Evolutionary conservation across 1,284 basidiomycete species (phyloP).

Genomic region (Leccinum glutinopallens): DNA sequence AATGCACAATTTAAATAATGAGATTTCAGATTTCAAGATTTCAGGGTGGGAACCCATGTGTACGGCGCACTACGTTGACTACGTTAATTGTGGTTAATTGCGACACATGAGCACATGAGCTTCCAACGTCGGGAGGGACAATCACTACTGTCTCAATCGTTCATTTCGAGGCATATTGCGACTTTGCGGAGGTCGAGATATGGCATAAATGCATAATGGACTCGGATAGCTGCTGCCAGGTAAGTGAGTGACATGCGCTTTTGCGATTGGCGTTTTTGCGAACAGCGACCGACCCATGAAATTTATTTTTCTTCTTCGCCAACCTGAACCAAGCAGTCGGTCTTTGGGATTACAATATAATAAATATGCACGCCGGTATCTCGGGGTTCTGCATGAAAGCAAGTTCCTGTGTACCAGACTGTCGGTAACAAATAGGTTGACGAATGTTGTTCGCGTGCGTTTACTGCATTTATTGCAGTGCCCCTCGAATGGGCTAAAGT

Average conservation of each 20-base stretch:
- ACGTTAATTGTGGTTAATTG: background rate
- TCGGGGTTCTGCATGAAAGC: background rate
- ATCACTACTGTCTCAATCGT: constrained; percentile 9
- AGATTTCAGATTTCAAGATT: background rate
- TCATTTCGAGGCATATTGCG: constrained; percentile 26
- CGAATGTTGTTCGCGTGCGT: background rate
- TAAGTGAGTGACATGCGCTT: background rate
- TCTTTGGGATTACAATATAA: background rate
- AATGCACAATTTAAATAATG: constrained; percentile 8
- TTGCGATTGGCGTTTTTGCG: constrained; percentile 1
- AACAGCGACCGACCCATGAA: background rate
- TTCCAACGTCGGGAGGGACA: constrained; percentile 8
- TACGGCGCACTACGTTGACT: constrained; percentile 15
- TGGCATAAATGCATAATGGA: constrained; percentile 9
- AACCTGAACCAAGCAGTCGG: background rate
- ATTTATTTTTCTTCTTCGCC: background rate
- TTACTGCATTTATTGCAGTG: background rate
- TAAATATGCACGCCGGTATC: background rate
- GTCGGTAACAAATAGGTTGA: constrained; percentile 18
- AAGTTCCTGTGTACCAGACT: constrained; percentile 15
- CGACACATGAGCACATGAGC: background rate
- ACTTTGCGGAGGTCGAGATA: background rate
- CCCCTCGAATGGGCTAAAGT: constrained; percentile 1
- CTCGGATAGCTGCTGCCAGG: constrained; percentile 6
- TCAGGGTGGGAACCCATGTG: constrained; percentile 12